These are phyloP conservation scores for Rhododendron molle DNA, from an alignment of 148 eudicot genomes.

Conservation along the genomic window DNA sequence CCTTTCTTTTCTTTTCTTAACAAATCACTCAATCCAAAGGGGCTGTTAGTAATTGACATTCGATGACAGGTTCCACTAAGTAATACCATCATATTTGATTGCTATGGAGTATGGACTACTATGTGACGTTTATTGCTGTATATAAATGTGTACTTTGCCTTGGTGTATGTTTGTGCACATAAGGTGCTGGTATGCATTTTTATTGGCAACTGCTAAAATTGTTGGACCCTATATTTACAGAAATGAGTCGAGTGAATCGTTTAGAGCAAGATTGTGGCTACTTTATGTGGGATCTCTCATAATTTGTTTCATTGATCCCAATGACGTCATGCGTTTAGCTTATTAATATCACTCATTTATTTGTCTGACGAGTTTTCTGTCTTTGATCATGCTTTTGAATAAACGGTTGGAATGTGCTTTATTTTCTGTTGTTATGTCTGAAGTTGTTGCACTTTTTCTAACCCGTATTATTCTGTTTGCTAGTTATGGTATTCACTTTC, in stretches of 20 bases:
- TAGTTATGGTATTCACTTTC: conserved; percentile 89
- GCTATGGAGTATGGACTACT: not conserved
- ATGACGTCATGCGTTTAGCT: not conserved
- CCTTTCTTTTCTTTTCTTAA: not conserved
- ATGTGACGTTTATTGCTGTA: not conserved
- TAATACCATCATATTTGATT: not conserved
- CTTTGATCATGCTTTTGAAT: not conserved
- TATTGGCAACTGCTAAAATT: not conserved
- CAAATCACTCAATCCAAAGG: not conserved
- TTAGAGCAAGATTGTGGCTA: not conserved
- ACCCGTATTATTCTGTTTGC: not conserved
- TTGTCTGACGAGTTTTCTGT: not conserved
- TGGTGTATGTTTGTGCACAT: not conserved
- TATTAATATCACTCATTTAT: not conserved
- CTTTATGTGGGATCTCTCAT: not conserved
- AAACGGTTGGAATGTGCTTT: too few relatives aligned
- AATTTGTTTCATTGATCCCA: not conserved
- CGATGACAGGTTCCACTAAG: not conserved
- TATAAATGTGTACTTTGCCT: not conserved
- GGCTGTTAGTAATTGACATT: not conserved
- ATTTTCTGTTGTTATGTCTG: not conserved
- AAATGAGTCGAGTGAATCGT: not conserved
- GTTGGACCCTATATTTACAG: not conserved
- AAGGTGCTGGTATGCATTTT: not conserved
- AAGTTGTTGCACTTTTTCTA: not conserved